Evolutionary conservation across 257 asterid genomes (phyloP), one percentile per base, ranked within the genome.

Genomic region (Solanum appendiculatum): DNA sequence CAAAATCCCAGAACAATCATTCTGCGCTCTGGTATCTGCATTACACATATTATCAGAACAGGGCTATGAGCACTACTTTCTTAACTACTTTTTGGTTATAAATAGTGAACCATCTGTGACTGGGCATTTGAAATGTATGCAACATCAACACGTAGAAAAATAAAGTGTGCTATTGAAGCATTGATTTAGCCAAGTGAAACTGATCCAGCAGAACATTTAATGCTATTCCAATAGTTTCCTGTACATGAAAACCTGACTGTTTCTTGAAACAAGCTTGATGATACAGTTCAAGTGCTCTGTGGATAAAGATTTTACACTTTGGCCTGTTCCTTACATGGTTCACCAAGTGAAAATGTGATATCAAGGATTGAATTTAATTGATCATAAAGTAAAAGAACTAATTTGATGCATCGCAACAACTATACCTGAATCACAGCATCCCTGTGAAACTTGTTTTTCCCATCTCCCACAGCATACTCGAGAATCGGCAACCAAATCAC

Each of bases 401-500:
- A 48, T 31, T 81, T 9, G 9, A 18, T 48, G 68, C 85, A 81
- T 6, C 10, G 1, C 33, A 81, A 54, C 12, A 10, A 31, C 33
- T 87, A 31, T 54, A 91, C 93, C 93, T 88, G 86, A 87, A 75
- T 56, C 46, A 72, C 84, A 78, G 80, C 70, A 60, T 83, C 48
- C 83, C 51, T 29, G 89, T 69, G 21, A 40, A 75, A 88, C 74
- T 83, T 46, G 88, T 81, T 31, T 34, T 64, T 39, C 86, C 89
- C 73, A 78, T 81, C 85, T 89, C 86, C 86, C 89, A 64, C 87
- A 86, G 23, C 87, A 89, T 12, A 58, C 42, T 36, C 63, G 25
- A n/a, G 37, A 72, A 70, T 33, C 31, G 23, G 84, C 60, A 42
- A 69, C 82, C 66, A 82, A 82, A 68, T 85, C 83, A 36, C 90